Base-by-base conservation (phyloP, 805 yeast genomes). In the Ogataea kodamae region DNA sequence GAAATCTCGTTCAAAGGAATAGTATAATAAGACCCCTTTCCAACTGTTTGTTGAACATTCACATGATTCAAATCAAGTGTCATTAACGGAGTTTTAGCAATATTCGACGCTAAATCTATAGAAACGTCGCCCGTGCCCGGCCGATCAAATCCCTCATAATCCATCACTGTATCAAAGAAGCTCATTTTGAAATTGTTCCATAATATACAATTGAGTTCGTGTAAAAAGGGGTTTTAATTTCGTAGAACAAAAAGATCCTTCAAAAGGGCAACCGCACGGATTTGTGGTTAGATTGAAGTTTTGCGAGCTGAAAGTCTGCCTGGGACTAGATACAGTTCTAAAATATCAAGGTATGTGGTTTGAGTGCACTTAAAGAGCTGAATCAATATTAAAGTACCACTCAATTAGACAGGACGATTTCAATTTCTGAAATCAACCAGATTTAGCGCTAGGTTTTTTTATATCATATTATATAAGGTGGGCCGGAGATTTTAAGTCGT, bases 121-220 rank as follows among this genome's bases (percentile, higher is more conserved):
- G 48, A 40, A 5, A 44, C 44, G 15, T 40, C 43, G 6, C 45
- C 45, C 5, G 45, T 38, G 3, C 38, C 40, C 7, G 48, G 48
- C 18, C 48, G 31, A 11, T 40, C 43, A 26, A 38, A 30, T 25
- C 39, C 30, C 9, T 39, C 47, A 4, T 40, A 32, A 9, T 43
- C 47, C 29, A 43, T 30, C 8, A 39, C 47, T 11, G 47, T 39
- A 12, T 43, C 47, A 18, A 43, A 43, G 18, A 39, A 43, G 30
- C 47, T 43, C 47, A 43, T 43, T 9, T 28, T 28, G 18, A 13
- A 7, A 7, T 20, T 8, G 12, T 16, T 30, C 12, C 28, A 24
- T 30, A 11, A 22, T 22, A 30, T 13, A 17, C n/a, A 4, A 16
- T 11, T 11, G 14, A 22, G 19, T 11, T 14, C n/a, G n/a, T n/a